phyloP scores from a whole-genome alignment of 2,329 filamentous ascomycete genomes.

The Helminthosporium solani region DNA sequence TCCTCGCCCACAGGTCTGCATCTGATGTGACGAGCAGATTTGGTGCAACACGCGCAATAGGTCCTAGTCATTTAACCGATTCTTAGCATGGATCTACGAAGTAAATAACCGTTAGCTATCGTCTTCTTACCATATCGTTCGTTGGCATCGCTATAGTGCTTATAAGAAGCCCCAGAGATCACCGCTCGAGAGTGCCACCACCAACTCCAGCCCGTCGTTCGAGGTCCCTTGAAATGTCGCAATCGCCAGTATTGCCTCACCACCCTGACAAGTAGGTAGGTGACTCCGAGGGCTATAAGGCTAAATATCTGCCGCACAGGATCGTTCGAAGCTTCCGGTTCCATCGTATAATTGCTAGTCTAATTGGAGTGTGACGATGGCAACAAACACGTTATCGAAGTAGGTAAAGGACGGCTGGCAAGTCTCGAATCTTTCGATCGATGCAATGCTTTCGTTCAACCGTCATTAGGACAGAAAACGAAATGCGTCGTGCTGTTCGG shows the following conservation, averaged over 20 bases:
- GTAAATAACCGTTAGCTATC: neutral
- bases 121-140: conserved; percentile 32
- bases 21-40: conserved; percentile 53
- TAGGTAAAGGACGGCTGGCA: no score
- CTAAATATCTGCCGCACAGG: neutral
- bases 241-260: conserved; percentile 30
- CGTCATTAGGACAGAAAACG: no score
- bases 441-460: no score
- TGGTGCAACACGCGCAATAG: conserved; percentile 50
- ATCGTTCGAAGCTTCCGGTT: neutral
- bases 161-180: conserved; percentile 24
- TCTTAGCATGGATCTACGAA: neutral
- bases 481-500: no score
- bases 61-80: conserved; percentile 25
- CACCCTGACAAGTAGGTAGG: conserved; percentile 21
- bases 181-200: conserved; percentile 35
- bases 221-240: conserved; percentile 34
- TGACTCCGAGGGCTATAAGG: neutral
- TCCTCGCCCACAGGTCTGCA: conserved; percentile 49
- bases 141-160: conserved; percentile 30
- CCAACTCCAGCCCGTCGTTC: conserved; percentile 32
- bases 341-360: no score
- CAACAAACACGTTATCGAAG: no score
- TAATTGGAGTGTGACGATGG: no score
- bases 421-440: no score